These are phyloP conservation scores for Leccinum fibrillosum DNA, from an alignment of 768 basidiomycete genomes.

Conservation along the genomic window DNA sequence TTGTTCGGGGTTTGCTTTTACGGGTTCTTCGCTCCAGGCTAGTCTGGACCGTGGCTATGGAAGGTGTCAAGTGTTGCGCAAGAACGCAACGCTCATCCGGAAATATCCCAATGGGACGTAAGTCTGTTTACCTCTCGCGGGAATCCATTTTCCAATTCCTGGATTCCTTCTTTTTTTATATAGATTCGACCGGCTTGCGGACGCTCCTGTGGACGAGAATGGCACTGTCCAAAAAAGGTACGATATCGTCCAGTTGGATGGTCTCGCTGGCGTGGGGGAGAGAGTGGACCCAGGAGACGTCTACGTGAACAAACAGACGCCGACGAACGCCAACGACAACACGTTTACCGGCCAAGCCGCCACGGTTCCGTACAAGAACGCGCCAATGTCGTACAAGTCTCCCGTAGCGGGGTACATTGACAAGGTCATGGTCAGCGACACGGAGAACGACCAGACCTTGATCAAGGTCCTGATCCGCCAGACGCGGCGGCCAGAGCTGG, in stretches of 20 bases:
- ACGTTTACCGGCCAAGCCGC: slow-evolving; percentile 81
- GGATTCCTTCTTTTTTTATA: background rate
- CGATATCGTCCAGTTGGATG: slow-evolving; percentile 88
- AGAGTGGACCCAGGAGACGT: slow-evolving; percentile 90
- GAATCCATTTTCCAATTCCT: slow-evolving; percentile 3
- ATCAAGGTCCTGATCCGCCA: slow-evolving; percentile 98
- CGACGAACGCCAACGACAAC: slow-evolving; percentile 91
- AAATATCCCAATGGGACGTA: slow-evolving; percentile 97
- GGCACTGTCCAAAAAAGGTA: slow-evolving; percentile 80
- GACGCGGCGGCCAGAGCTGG: slow-evolving; percentile 92
- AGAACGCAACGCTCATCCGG: slow-evolving; percentile 89
- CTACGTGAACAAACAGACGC: slow-evolving; percentile 96
- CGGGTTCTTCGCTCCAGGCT: slow-evolving; percentile 47
- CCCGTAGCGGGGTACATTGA: slow-evolving; percentile 93
- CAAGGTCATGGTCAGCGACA: slow-evolving; percentile 97
- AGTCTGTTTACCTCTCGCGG: slow-evolving; percentile 37
- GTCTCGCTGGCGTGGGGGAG: slow-evolving; percentile 93
- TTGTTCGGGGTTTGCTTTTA: slow-evolving; percentile 3
- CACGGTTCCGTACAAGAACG: slow-evolving; percentile 84
- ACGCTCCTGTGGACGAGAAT: slow-evolving; percentile 83
- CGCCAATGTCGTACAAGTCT: slow-evolving; percentile 90
- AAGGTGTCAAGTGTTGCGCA: slow-evolving; percentile 94
- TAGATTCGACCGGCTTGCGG: slow-evolving; percentile 92
- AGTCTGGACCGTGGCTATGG: slow-evolving; percentile 97
- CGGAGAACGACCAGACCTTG: slow-evolving; percentile 92